These are phyloP conservation scores for Acanthamoeba royreba DNA, from an alignment of 208 protist species.

Conservation along the genomic window DNA sequence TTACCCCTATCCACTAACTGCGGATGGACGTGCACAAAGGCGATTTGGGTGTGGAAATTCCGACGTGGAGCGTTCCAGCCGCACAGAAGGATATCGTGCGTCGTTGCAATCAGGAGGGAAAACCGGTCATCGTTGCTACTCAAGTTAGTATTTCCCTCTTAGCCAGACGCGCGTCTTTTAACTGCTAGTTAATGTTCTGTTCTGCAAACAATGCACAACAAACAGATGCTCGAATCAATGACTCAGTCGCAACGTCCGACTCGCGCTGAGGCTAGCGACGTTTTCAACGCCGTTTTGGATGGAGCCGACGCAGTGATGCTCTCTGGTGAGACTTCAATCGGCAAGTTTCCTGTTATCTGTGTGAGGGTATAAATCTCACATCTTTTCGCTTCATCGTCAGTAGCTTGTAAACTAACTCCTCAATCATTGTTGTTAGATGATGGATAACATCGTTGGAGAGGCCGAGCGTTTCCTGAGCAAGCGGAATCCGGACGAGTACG, in stretches of 20 bases:
- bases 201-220: neutral
- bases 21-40: slow-evolving; percentile 41
- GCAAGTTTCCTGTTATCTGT: slow-evolving; percentile 92
- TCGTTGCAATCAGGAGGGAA: slow-evolving; percentile 86
- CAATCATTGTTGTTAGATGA: neutral
- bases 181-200: neutral
- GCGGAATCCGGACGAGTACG: slow-evolving; percentile 14
- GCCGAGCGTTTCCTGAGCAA: neutral
- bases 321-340: slow-evolving; percentile 95
- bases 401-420: neutral
- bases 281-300: slow-evolving; percentile 98
- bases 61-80: slow-evolving; percentile 95
- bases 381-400: neutral
- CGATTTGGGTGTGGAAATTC: slow-evolving; percentile 98
- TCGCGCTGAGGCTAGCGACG: slow-evolving; percentile 94
- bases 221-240: slow-evolving; percentile 97
- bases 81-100: slow-evolving; percentile 98
- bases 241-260: slow-evolving; percentile 95
- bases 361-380: slow-evolving; percentile 69
- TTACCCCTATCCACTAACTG: neutral
- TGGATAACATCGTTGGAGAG: neutral
- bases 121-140: slow-evolving; percentile 98
- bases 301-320: slow-evolving; percentile 99
- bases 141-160: slow-evolving; percentile 53
- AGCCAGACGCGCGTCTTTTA: neutral